A percentile compares a stretch with the other conserved stretches of the same genome.
phyloP scores from a whole-genome alignment of 129 eudicot genomes.

The Flaveria brownii region DNA sequence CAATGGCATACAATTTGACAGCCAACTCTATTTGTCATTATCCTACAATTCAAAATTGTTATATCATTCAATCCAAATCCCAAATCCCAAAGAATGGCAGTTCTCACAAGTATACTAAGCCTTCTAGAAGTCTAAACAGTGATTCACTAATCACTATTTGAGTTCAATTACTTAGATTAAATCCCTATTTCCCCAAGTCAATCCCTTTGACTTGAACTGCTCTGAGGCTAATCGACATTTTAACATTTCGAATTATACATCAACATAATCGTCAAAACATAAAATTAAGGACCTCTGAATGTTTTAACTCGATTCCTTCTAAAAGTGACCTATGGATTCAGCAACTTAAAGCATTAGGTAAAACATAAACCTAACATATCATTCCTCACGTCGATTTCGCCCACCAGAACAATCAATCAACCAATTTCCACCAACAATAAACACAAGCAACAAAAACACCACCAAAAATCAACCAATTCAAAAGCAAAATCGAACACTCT shows the following conservation, averaged over 20 bases:
- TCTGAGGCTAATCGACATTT: not conserved
- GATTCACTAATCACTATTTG: not conserved
- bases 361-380: not conserved
- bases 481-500: not conserved
- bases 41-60: slow-evolving; percentile 12
- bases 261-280: slow-evolving; percentile 1
- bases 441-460: not conserved
- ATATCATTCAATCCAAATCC: not conserved
- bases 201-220: slow-evolving; percentile 10
- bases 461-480: not conserved
- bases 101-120: not conserved
- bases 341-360: no score
- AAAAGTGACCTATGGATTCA: no score
- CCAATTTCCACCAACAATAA: not conserved
- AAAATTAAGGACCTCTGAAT: not conserved
- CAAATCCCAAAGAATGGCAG: not conserved
- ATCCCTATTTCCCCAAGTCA: slow-evolving; percentile 6
- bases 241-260: slow-evolving; percentile 2
- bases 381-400: not conserved
- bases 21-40: slow-evolving; percentile 8
- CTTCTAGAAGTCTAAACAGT: not conserved
- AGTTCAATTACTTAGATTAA: not conserved
- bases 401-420: slow-evolving; percentile 19
- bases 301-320: not conserved
- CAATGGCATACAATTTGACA: not conserved